A percentile compares a stretch with the other conserved stretches of the same genome.
phyloP scores from a whole-genome alignment of 768 basidiomycete species.

The Tricholoma bakamatsutake region DNA sequence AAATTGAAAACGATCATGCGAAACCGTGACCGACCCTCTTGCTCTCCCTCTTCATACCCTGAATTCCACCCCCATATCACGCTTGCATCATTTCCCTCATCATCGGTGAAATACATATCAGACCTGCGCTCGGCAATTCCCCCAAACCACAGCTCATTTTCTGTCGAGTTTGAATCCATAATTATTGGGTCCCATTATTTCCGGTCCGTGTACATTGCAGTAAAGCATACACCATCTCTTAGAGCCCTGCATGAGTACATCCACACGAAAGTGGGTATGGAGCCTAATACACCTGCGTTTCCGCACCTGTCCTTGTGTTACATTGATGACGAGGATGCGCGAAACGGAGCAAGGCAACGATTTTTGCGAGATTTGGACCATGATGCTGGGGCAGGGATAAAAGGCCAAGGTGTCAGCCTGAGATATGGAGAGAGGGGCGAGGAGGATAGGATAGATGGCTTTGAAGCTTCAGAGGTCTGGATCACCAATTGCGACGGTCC shows the following conservation, averaged over 20 bases:
- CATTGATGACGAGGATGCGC: slow-evolving; percentile 59
- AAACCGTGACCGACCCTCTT: slow-evolving; percentile 18
- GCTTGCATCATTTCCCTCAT: slow-evolving; percentile 38
- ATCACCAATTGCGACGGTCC: slow-evolving; percentile 52
- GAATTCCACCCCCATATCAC: slow-evolving; percentile 68
- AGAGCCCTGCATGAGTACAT: slow-evolving; percentile 43
- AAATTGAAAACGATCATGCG: slow-evolving; percentile 44
- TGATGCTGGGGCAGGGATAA: slow-evolving; percentile 26
- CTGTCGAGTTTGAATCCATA: slow-evolving; percentile 46
- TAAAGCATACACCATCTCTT: slow-evolving; percentile 41
- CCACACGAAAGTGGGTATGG: slow-evolving; percentile 29
- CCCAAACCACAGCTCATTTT: slow-evolving; percentile 25
- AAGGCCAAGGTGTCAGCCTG: slow-evolving; percentile 21
- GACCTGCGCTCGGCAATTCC: slow-evolving; percentile 37
- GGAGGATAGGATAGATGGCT: slow-evolving; percentile 34
- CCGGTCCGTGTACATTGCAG: slow-evolving; percentile 60
- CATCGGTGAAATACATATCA: slow-evolving; percentile 20
- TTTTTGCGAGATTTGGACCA: slow-evolving; percentile 37
- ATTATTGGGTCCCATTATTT: slow-evolving; percentile 59
- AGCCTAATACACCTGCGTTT: slow-evolving; percentile 48
- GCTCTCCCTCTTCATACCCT: slow-evolving; percentile 44
- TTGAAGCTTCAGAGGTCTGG: slow-evolving; percentile 51
- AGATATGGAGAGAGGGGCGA: slow-evolving; percentile 24
- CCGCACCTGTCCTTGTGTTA: slow-evolving; percentile 76
- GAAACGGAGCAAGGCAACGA: slow-evolving; percentile 40